Evolutionary conservation across 2,329 filamentous ascomycete species (phyloP), one percentile per base, ranked within the genome.

Genomic region (Penicillium sp.): DNA sequence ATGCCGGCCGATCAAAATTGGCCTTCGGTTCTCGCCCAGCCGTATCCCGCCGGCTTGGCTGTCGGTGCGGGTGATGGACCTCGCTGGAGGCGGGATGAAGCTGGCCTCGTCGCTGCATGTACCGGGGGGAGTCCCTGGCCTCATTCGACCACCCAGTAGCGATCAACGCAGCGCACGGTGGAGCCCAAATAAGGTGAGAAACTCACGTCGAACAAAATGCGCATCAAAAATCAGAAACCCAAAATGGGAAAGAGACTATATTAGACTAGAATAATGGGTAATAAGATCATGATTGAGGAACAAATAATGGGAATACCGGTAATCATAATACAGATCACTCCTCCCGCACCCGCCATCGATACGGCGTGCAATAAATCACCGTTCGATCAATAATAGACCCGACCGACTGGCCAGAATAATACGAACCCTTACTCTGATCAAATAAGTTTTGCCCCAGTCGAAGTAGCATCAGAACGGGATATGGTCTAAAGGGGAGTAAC

Each of bases 121-220:
- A 22, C n/a, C 19, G 19, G 19, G 19, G 19, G 8, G 30, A 33
- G 30, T 11, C 2, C 8, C 16, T 33, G 35, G 48, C 48, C 37
- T 33, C 26, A 16, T 11, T 13, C 4, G 19, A 54, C 22, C 16
- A 28, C 28, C 37, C 37, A 40, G 37, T 40, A n/a, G 14, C 11
- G 33, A 22, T 33, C 22, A 38, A 19, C 40, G 51, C 33, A 26
- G 33, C 14, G 19, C 37, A 38, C 22, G 22, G 51, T 53, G 51
- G 51, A 53, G 35, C 51, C 45, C 25, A 53, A 53, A 53, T 53
- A 53, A 53, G 51, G 51, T 53, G 51, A 35, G 37, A 53, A 53
- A 53, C 35, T 40, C 51, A 53, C 40, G 25, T 25, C 22, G 14
- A 52, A 16, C 8, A 33, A 11, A 33, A 33, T 11, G 14, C 19